These are phyloP conservation scores for Aspergillus sp. DNA, from an alignment of 2,329 filamentous ascomycete species.

Conservation along the genomic window DNA sequence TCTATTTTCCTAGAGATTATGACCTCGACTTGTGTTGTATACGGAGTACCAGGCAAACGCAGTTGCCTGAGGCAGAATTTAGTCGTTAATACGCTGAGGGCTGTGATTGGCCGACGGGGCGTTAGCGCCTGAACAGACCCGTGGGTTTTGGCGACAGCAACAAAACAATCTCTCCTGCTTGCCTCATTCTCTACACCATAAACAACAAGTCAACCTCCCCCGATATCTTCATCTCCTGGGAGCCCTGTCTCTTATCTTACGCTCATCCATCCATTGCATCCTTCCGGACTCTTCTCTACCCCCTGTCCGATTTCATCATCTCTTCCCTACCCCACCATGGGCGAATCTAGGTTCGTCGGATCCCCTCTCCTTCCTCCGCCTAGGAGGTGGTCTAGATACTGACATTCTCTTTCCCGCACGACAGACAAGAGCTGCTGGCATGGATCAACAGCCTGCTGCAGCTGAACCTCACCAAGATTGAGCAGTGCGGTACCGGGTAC, in stretches of 20 bases:
- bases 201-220: slow-evolving; percentile 9
- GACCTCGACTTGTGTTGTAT: slow-evolving; percentile 5
- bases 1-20: neutral
- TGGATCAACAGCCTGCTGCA: slow-evolving; percentile 98
- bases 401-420: slow-evolving; percentile 9
- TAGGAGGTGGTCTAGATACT: slow-evolving; percentile 15
- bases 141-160: slow-evolving; percentile 28
- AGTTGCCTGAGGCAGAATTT: slow-evolving; percentile 5
- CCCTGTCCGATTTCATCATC: slow-evolving; percentile 1
- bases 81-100: neutral
- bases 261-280: slow-evolving; percentile 3
- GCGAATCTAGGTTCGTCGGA: slow-evolving; percentile 60
- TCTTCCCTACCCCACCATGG: slow-evolving; percentile 51
- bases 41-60: too few species aligned
- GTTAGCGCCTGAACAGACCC: slow-evolving; percentile 21
- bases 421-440: slow-evolving; percentile 88
- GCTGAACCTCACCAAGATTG: slow-evolving; percentile 97
- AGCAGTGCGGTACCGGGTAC: slow-evolving; percentile 98
- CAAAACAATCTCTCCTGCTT: slow-evolving; percentile 20
- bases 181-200: slow-evolving; percentile 13
- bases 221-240: neutral
- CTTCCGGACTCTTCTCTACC: neutral
- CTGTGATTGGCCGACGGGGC: slow-evolving; percentile 18
- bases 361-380: slow-evolving; percentile 15
- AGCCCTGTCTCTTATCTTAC: slow-evolving; percentile 2